phyloP scores from a whole-genome alignment of 257 asterid species.

The Ehretia macrophylla region DNA sequence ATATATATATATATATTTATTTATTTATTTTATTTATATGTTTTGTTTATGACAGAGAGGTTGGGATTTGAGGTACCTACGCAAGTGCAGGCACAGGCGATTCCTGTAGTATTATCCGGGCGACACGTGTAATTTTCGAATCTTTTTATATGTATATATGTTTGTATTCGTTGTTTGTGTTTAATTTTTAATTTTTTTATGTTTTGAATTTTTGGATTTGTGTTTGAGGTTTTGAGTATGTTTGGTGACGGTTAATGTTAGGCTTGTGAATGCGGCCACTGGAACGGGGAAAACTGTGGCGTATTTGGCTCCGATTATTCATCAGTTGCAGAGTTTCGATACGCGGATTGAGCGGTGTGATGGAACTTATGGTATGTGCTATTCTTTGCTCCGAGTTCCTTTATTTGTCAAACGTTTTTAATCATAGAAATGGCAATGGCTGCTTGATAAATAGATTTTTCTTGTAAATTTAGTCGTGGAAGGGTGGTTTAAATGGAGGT shows the following conservation, averaged over 20 bases:
- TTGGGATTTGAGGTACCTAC: constrained; percentile 84
- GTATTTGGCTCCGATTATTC: constrained; percentile 82
- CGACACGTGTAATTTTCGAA: constrained; percentile 67
- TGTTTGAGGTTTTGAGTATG: background rate
- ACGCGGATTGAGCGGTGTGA: constrained; percentile 67
- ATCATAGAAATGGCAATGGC: background rate
- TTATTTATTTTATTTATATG: too few species aligned
- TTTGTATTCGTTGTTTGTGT: background rate
- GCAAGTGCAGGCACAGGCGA: constrained; percentile 81
- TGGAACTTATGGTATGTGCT: constrained; percentile 86
- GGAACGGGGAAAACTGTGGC: constrained; percentile 97
- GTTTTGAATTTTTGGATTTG: background rate
- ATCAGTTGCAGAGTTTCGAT: constrained; percentile 59
- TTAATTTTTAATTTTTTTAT: background rate
- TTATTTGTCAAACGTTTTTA: background rate
- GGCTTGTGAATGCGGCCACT: constrained; percentile 96
- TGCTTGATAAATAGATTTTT: too few species aligned
- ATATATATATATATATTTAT: background rate
- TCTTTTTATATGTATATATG: background rate
- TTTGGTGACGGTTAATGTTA: constrained; percentile 22
- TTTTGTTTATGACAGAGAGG: constrained; percentile 51
- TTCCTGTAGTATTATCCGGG: constrained; percentile 81
- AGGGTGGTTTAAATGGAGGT: too few species aligned
- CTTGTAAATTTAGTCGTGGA: too few species aligned
- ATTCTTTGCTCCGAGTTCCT: constrained; percentile 1